Evolutionary conservation across 768 basidiomycete genomes (phyloP).

Genomic region (Termitomyces sp.): DNA sequence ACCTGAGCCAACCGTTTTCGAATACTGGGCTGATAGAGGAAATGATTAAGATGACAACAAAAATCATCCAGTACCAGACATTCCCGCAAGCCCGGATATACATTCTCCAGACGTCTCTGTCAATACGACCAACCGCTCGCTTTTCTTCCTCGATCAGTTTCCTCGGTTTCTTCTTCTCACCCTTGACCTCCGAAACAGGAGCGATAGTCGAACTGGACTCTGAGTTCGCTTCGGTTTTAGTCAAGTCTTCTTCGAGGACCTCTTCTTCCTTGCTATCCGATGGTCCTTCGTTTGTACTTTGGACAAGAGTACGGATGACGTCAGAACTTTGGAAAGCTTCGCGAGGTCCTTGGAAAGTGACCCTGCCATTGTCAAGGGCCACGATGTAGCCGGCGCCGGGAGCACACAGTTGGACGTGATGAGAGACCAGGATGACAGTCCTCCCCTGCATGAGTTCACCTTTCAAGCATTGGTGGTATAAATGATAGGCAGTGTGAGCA

Average conservation of each 20-base stretch:
- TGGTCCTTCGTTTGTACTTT: conserved; percentile 36
- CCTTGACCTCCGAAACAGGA: conserved; percentile 24
- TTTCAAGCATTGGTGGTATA: conserved; percentile 79
- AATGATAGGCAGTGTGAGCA: conserved; percentile 88
- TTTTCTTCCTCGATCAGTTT: conserved; percentile 86
- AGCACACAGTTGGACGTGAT: conserved; percentile 87
- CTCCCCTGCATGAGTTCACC: conserved; percentile 79
- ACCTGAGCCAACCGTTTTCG: conserved; percentile 73
- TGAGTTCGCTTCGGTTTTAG: conserved; percentile 11
- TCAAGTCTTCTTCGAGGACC: conserved; percentile 16
- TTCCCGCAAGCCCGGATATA: conserved; percentile 53
- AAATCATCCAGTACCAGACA: conserved; percentile 53
- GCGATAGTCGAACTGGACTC: conserved; percentile 30
- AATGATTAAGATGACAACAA: conserved; percentile 47
- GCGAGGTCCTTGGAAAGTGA: conserved; percentile 67
- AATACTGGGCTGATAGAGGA: conserved; percentile 63
- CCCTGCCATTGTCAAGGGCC: conserved; percentile 77
- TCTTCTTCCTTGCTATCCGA: conserved; percentile 41
- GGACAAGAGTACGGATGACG: conserved; percentile 63
- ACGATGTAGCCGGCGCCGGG: conserved; percentile 81
- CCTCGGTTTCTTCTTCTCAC: conserved; percentile 57
- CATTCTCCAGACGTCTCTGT: conserved; percentile 60
- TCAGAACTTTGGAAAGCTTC: conserved; percentile 66
- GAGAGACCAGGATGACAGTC: conserved; percentile 91
- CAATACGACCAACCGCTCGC: conserved; percentile 71